These are phyloP conservation scores for Alternaria infectoria DNA, from an alignment of 2,329 filamentous ascomycete genomes.

Conservation along the genomic window DNA sequence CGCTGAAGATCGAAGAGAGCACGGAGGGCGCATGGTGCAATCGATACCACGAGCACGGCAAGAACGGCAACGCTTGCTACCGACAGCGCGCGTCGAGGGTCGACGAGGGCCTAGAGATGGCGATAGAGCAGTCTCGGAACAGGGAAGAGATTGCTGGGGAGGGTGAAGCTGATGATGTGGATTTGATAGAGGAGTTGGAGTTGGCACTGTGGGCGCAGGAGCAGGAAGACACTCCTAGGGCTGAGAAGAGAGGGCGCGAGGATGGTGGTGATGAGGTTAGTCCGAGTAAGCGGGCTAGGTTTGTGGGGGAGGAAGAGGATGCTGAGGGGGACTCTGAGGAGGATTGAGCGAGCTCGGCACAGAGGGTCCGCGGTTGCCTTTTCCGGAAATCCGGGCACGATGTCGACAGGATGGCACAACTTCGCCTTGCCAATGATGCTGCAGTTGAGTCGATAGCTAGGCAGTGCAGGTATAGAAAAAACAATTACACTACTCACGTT, in stretches of 20 bases:
- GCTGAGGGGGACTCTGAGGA: conserved; percentile 15
- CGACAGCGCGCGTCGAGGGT: conserved; percentile 15
- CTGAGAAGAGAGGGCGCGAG: neutral
- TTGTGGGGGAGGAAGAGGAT: conserved; percentile 2
- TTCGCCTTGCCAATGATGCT: rapidly evolving
- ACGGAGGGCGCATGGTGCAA: conserved; percentile 37
- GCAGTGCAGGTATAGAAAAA: neutral
- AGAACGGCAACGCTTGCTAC: conserved; percentile 32
- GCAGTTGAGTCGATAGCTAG: neutral
- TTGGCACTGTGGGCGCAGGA: neutral
- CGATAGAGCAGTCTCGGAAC: neutral
- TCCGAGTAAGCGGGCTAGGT: neutral
- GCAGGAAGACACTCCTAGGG: neutral
- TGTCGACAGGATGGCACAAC: neutral
- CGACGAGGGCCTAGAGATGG: neutral
- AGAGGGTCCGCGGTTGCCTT: neutral
- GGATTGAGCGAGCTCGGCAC: neutral
- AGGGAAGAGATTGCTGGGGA: neutral
- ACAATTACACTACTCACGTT: neutral
- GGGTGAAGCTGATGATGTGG: neutral
- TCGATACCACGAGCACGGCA: conserved; percentile 40
- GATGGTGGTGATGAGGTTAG: neutral
- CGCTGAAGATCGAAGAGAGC: conserved; percentile 41
- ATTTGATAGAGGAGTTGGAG: neutral
- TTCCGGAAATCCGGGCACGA: neutral